Evolutionary conservation across 768 basidiomycete genomes (phyloP), one percentile per base, ranked within the genome.

Genomic region (Tulasnella sp.): DNA sequence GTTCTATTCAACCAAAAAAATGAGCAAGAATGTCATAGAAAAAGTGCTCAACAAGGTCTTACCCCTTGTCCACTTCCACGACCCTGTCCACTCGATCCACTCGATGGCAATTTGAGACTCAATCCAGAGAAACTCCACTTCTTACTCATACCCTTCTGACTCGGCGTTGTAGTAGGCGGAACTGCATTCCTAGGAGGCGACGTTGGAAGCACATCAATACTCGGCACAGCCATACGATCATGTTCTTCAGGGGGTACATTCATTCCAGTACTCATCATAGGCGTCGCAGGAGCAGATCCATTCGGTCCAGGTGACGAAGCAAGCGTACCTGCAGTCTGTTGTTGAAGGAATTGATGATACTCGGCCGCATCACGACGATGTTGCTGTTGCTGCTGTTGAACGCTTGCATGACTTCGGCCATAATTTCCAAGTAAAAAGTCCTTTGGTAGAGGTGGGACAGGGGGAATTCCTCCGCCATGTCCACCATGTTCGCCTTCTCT

Each of bases 371-470:
- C 24, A 81, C 75, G 57, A 78, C 76, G 16, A n/a, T n/a, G n/a
- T n/a, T n/a, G n/a, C n/a, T n/a, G n/a, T n/a, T n/a, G n/a, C n/a
- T n/a, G 62, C 66, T 57, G 51, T 61, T 63, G 67, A 69, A 60
- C 58, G 62, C 61, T 63, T 58, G 58, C 61, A 66, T 59, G 62
- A 51, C 54, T 63, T 60, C 48, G 62, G 61, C 78, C 79, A 66
- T 79, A 85, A 19, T 67, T 77, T n/a, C 81, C 79, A n/a, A n/a
- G n/a, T n/a, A n/a, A n/a, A 48, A 90, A 65, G 60, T 90, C 87
- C 68, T 95, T 92, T 37, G 90, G 90, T 24, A 95, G 69, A 32
- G 90, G 91, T 31, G 90, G 91, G 3, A 93, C 89, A 24, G 90
- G 90, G 15, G 91, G 91, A n/a, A 95, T 91, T 51, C 68, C 60